Percentiles rank a stretch among this genome's conserved stretches.
These are phyloP conservation scores for Yarrowia sp. DNA, from an alignment of 805 yeast species.

Conservation along the genomic window DNA sequence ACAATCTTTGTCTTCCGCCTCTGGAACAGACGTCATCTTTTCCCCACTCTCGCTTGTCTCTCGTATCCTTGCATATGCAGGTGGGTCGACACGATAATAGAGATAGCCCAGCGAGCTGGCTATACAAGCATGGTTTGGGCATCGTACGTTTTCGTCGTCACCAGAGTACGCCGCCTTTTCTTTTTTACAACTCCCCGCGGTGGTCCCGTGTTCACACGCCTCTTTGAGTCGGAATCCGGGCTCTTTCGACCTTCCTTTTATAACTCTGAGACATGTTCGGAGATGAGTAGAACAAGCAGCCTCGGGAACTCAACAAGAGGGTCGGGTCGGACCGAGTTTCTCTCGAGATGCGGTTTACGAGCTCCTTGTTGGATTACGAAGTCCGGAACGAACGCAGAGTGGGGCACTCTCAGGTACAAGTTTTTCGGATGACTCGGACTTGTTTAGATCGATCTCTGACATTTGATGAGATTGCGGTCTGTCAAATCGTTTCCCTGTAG, in stretches of 20 bases:
- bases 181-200: background rate
- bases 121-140: background rate
- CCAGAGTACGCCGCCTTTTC: too few species aligned
- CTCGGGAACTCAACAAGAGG: background rate
- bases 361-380: too few species aligned
- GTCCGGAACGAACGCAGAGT: background rate
- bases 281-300: background rate
- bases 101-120: background rate
- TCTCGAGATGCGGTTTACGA: background rate
- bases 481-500: too few species aligned
- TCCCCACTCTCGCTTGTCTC: background rate
- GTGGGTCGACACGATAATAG: background rate
- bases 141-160: background rate
- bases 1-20: background rate
- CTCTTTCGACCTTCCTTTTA: background rate
- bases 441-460: too few species aligned
- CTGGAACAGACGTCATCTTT: background rate
- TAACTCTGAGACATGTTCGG: constrained; percentile 2
- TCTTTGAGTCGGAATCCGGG: too few species aligned
- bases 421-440: background rate
- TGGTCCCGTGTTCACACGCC: background rate
- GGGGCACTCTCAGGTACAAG: background rate
- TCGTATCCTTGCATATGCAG: constrained; percentile 16
- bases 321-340: background rate
- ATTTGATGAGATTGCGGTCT: too few species aligned